Base-by-base conservation (phyloP, 768 basidiomycete species). In the Gymnopilus dilepis region DNA sequence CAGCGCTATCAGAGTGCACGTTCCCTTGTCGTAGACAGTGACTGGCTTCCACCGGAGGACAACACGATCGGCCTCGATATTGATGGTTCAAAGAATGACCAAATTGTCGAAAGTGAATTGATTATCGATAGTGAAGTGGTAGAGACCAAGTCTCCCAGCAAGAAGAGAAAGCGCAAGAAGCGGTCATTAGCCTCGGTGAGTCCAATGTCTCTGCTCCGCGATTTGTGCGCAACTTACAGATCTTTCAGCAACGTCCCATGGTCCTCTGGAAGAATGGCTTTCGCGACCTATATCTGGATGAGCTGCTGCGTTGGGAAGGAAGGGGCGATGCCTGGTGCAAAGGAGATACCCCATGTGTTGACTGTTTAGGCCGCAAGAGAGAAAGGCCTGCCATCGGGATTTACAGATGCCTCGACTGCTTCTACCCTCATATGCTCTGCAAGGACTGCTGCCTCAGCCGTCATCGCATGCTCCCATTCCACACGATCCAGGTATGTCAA, bases 341-440 rank as follows among this genome's bases (percentile, higher is more conserved):
- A 33, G 5, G 9, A 26, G 33, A 24, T 11, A 9, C 15, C 0
- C 11, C 21, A 4, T 19, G 42, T 26, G 6, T 22, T 34, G 4
- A 3, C 42, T 43, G 42, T 19, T 19, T 4, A 1, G 42, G 2
- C 9, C 42, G n/a, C 7, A 17, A 2, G 21, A 19, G 15, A 2
- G n/a, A n/a, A n/a, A n/a, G n/a, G n/a, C 2, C 4, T 19, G 15
- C n/a, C n/a, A 4, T 1, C 41, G 1, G 28, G 19, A 3, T 24
- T 12, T 58, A 52, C 38, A 48, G 40, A 31, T 63, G 61, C 26
- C 26, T 7, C 12, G 60, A 61, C 12, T 62, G 61, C n/a, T 2
- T 52, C 19, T 15, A n/a, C n/a, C 61, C 61, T 9, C 47, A 62
- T 8, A 33, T 62, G 1, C 9, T 50, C 0, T 62, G 61, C 37